These are phyloP conservation scores for Bassia scoparia DNA, from an alignment of 148 eudicot species.

Conservation along the genomic window DNA sequence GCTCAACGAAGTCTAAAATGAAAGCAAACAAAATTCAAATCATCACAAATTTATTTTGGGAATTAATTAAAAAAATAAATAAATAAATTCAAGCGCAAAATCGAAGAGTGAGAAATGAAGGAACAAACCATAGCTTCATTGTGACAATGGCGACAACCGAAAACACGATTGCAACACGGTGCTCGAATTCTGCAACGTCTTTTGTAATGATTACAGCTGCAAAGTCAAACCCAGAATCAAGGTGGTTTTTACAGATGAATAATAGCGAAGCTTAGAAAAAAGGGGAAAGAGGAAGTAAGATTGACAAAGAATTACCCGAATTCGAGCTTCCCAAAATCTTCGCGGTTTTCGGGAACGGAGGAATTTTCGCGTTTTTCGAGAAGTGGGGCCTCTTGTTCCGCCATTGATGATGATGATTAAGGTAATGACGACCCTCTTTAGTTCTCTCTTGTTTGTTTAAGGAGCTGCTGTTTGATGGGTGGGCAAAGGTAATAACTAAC, in stretches of 20 bases:
- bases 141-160: slow-evolving; percentile 84
- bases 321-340: slow-evolving; percentile 40
- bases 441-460: no score
- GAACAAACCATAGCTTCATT: slow-evolving; percentile 51
- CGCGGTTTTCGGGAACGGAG: slow-evolving; percentile 19
- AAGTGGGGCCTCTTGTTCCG: slow-evolving; percentile 17
- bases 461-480: no score
- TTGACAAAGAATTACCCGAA: slow-evolving; percentile 40
- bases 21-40: slow-evolving; percentile 8
- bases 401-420: slow-evolving; percentile 25
- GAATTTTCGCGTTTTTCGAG: slow-evolving; percentile 23
- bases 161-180: slow-evolving; percentile 69
- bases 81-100: no score
- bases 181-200: slow-evolving; percentile 72
- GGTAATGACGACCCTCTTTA: no score
- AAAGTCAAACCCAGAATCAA: background rate
- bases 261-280: background rate
- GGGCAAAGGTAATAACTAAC: no score
- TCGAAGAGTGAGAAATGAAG: background rate
- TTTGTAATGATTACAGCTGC: slow-evolving; percentile 69
- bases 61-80: background rate
- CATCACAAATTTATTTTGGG: background rate
- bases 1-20: slow-evolving; percentile 44
- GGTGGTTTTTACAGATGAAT: background rate
- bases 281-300: background rate